Base-by-base conservation (phyloP, 306 rosid species). In the Fragaria ananassa region DNA sequence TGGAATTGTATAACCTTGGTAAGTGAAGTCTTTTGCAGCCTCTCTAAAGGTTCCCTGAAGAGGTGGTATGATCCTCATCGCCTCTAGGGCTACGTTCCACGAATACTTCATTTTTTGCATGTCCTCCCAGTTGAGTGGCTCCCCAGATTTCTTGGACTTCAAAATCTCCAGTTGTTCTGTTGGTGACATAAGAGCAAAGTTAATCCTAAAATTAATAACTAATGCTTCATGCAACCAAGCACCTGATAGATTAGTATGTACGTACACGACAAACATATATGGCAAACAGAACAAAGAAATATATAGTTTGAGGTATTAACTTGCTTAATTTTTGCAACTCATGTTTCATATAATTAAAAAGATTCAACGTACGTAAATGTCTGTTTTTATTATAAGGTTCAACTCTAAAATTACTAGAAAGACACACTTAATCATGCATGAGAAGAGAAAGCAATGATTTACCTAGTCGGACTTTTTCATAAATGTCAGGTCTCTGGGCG, bases 41-140 rank as follows among this genome's bases (percentile, higher is more conserved):
- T 87, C 83, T 78, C 89, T 81, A n/a, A 75, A 89, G 49, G 88
- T 80, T 51, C 93, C 90, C 31, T 68, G 57, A 14, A 83, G 87
- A 0, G 93, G 81, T 11, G 90, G 90, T 1, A 77, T 72, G 17
- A 84, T 35, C 68, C 90, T 84, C 70, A 86, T 17, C 19, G 77
- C 85, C 79, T 89, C 89, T 53, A 83, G 81, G 61, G 74, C 86
- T 41, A 87, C 89, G 74, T 76, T 82, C 93, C 93, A 89, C 23
- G 90, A 79, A 80, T 81, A 72, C 67, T 86, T 89, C 93, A 89
- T 89, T 77, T 83, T 86, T 44, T 85, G 86, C 53, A 89, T 27
- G 72, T 89, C 90, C 64, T 85, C 86, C 93, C 90, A 83, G 42
- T 83, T 73, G 61, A 89, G 71, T 62, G 75, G 62, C 63, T 84